phyloP scores from a whole-genome alignment of 495 filamentous ascomycete genomes.

The Penicillium flavigenum region DNA sequence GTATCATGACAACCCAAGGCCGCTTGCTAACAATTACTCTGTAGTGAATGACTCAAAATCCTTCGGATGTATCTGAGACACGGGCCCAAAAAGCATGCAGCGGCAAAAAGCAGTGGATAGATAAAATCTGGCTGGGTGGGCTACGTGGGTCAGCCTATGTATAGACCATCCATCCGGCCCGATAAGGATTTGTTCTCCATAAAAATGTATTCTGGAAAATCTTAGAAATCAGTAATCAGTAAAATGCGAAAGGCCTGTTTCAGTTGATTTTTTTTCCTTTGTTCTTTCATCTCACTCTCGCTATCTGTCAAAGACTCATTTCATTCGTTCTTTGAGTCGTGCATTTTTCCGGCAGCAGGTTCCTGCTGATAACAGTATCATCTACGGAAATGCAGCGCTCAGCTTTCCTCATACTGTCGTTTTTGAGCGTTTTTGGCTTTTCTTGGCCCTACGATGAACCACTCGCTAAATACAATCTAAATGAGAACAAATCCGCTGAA shows the following conservation, averaged over 20 bases:
- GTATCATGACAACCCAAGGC: neutral
- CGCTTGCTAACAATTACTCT: neutral
- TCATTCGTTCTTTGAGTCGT: slow-evolving; percentile 10
- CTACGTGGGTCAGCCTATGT: neutral
- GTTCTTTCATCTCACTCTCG: slow-evolving; percentile 11
- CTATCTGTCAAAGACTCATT: neutral
- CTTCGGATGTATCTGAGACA: slow-evolving; percentile 14
- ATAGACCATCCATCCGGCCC: slow-evolving; percentile 11
- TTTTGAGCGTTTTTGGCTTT: slow-evolving; percentile 17
- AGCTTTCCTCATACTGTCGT: slow-evolving; percentile 16
- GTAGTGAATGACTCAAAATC: neutral
- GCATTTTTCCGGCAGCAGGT: slow-evolving; percentile 6
- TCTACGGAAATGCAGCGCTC: slow-evolving; percentile 17
- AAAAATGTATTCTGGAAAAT: slow-evolving; percentile 8
- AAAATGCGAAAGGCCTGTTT: neutral
- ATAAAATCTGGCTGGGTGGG: slow-evolving; percentile 6
- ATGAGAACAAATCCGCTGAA: slow-evolving; percentile 37
- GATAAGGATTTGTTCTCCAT: slow-evolving; percentile 13
- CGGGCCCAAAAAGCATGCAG: slow-evolving; percentile 3
- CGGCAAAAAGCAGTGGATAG: slow-evolving; percentile 4
- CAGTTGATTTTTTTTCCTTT: neutral
- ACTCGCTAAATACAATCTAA: slow-evolving; percentile 37
- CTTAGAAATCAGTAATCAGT: slow-evolving; percentile 4
- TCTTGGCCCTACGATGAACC: slow-evolving; percentile 21
- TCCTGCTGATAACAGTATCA: slow-evolving; percentile 9